Evolutionary conservation across 495 filamentous ascomycete species (phyloP).

Genomic region (Penicillium robsamsonii): DNA sequence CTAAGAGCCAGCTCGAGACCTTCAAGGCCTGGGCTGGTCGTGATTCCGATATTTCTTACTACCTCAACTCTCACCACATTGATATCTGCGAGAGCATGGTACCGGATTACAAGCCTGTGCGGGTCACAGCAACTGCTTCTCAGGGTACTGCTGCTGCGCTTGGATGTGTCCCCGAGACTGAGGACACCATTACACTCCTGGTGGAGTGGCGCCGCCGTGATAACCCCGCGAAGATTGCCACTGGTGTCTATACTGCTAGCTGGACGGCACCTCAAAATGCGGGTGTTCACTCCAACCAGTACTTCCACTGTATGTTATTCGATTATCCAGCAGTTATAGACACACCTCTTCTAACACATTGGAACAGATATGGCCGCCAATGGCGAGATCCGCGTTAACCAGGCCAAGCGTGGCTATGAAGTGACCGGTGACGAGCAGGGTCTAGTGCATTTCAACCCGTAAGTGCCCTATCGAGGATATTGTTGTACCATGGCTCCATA

Average conservation of each 20-base stretch:
- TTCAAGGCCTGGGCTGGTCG: slow-evolving; percentile 95
- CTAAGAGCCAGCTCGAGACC: slow-evolving; percentile 87
- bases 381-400: slow-evolving; percentile 86
- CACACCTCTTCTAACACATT: slow-evolving; percentile 7
- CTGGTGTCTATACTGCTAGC: slow-evolving; percentile 89
- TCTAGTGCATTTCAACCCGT: slow-evolving; percentile 81
- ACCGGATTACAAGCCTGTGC: slow-evolving; percentile 70
- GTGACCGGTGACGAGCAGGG: slow-evolving; percentile 76
- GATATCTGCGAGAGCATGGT: slow-evolving; percentile 92
- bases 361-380: slow-evolving; percentile 65
- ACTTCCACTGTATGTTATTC: slow-evolving; percentile 70
- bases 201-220: slow-evolving; percentile 80
- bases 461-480: slow-evolving; percentile 9
- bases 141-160: slow-evolving; percentile 68
- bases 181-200: slow-evolving; percentile 89
- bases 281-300: slow-evolving; percentile 91
- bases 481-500: not conserved
- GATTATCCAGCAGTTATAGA: not conserved
- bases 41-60: slow-evolving; percentile 91
- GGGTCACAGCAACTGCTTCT: slow-evolving; percentile 73
- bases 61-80: slow-evolving; percentile 90
- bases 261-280: slow-evolving; percentile 93
- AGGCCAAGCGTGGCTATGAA: slow-evolving; percentile 92
- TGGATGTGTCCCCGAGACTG: slow-evolving; percentile 75
- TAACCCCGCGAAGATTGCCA: slow-evolving; percentile 65